Evolutionary conservation across 2,329 filamentous ascomycete species (phyloP).

Genomic region (Teratosphaeria gauchensis): DNA sequence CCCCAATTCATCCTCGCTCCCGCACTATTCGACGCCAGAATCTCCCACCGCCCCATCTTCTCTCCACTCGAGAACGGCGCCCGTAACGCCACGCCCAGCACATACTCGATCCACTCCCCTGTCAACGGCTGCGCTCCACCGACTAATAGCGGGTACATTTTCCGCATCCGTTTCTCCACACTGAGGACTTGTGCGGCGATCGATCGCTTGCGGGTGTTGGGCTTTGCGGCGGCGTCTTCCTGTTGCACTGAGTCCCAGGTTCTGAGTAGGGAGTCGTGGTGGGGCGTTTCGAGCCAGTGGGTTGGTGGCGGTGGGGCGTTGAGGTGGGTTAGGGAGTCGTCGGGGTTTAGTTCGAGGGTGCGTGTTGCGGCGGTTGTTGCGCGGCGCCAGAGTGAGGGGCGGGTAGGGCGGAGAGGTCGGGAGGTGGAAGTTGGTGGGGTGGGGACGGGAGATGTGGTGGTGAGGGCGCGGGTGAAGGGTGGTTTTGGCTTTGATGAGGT

Average conservation of each 20-base stretch:
- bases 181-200: slow-evolving; percentile 9
- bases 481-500: neutral
- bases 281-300: slow-evolving; percentile 17
- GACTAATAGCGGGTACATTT: slow-evolving; percentile 15
- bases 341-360: slow-evolving; percentile 14
- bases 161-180: slow-evolving; percentile 13
- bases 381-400: slow-evolving; percentile 13
- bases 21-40: slow-evolving; percentile 12
- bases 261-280: slow-evolving; percentile 12
- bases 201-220: slow-evolving; percentile 8
- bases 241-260: slow-evolving; percentile 17
- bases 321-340: slow-evolving; percentile 10
- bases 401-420: neutral
- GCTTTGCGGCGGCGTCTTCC: slow-evolving; percentile 4
- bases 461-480: neutral
- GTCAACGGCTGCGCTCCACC: slow-evolving; percentile 11
- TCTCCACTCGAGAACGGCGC: slow-evolving; percentile 16
- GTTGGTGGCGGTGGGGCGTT: slow-evolving; percentile 13
- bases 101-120: slow-evolving; percentile 19
- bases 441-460: neutral
- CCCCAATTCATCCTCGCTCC: slow-evolving; percentile 19
- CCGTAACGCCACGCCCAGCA: slow-evolving; percentile 15
- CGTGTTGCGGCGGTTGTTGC: slow-evolving; percentile 8
- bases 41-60: slow-evolving; percentile 19
- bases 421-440: neutral